phyloP scores from a whole-genome alignment of 805 yeast species.

The Tetrapisispora arboricola region DNA sequence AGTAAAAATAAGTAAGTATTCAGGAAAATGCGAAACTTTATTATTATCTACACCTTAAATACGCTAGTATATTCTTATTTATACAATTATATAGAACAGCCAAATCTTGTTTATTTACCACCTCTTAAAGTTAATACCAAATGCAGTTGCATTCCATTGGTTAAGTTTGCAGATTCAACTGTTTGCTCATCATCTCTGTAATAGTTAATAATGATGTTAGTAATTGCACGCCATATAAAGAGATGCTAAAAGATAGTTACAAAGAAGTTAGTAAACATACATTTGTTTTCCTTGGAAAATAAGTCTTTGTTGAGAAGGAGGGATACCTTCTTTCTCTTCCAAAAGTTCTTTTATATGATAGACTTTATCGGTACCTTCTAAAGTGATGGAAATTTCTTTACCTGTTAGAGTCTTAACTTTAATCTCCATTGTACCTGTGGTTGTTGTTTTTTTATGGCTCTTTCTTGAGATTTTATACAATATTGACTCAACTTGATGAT shows the following conservation, averaged over 20 bases:
- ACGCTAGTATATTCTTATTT: too few relatives aligned
- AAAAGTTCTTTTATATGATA: constrained; percentile 77
- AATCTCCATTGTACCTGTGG: constrained; percentile 9
- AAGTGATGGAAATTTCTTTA: constrained; percentile 30
- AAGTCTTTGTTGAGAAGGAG: constrained; percentile 90
- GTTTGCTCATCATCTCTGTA: constrained; percentile 60
- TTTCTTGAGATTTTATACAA: too few relatives aligned
- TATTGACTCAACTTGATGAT: too few relatives aligned
- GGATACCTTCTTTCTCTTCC: constrained; percentile 95
- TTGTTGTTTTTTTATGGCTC: background rate
- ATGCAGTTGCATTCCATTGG: constrained; percentile 80
- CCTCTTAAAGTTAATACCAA: constrained; percentile 90
- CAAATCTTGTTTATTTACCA: constrained; percentile 34
- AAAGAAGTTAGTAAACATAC: constrained; percentile 32
- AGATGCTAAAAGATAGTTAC: background rate
- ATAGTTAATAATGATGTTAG: background rate
- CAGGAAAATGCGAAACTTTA: too few relatives aligned
- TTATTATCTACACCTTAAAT: too few relatives aligned
- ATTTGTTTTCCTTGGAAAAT: constrained; percentile 86
- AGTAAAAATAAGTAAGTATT: too few relatives aligned
- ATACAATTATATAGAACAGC: too few relatives aligned
- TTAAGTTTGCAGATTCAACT: constrained; percentile 61
- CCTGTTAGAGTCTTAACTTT: constrained; percentile 27
- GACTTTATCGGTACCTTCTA: constrained; percentile 33
- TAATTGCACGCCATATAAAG: constrained; percentile 3